Percentiles rank a stretch among this genome's conserved stretches.
These are phyloP conservation scores for Penicillium steckii DNA, from an alignment of 495 filamentous ascomycete genomes.

Conservation along the genomic window DNA sequence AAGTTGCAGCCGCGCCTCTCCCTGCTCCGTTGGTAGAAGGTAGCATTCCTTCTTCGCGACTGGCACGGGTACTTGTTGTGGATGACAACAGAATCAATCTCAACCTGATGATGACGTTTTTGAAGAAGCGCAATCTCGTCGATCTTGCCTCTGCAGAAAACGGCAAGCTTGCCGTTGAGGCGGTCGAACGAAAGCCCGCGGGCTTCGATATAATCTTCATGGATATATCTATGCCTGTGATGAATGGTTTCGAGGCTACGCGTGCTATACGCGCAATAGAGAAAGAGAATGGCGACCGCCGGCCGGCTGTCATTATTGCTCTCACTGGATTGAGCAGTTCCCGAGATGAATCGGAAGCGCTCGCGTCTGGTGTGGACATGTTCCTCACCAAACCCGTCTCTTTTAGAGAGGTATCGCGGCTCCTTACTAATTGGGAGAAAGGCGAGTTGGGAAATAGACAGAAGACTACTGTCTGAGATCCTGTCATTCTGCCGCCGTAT, in stretches of 20 bases:
- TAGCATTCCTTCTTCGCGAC: background rate
- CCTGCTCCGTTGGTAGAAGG: constrained; percentile 7
- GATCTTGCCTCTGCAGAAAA: constrained; percentile 49
- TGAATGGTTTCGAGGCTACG: constrained; percentile 74
- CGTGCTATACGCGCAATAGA: constrained; percentile 65
- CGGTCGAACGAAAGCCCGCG: constrained; percentile 37
- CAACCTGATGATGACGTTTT: constrained; percentile 62
- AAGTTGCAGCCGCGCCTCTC: constrained; percentile 9
- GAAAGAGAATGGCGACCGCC: constrained; percentile 33
- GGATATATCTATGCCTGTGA: constrained; percentile 77
- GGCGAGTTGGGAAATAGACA: constrained; percentile 15
- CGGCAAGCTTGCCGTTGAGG: constrained; percentile 52
- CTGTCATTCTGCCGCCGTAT: too few relatives aligned
- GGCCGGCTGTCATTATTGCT: constrained; percentile 61
- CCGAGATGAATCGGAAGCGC: constrained; percentile 63
- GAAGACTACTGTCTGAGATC: too few relatives aligned
- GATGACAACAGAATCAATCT: constrained; percentile 79
- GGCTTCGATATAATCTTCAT: constrained; percentile 59
- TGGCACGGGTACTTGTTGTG: constrained; percentile 56
- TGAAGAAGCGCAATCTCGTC: constrained; percentile 48
- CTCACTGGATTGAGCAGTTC: constrained; percentile 66
- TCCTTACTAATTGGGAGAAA: constrained; percentile 49
- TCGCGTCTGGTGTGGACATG: constrained; percentile 65
- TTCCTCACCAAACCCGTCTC: constrained; percentile 74
- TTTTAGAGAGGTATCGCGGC: constrained; percentile 47